These are phyloP conservation scores for Phytopythium boreale DNA, from an alignment of 352 stramenopile species.

Conservation along the genomic window DNA sequence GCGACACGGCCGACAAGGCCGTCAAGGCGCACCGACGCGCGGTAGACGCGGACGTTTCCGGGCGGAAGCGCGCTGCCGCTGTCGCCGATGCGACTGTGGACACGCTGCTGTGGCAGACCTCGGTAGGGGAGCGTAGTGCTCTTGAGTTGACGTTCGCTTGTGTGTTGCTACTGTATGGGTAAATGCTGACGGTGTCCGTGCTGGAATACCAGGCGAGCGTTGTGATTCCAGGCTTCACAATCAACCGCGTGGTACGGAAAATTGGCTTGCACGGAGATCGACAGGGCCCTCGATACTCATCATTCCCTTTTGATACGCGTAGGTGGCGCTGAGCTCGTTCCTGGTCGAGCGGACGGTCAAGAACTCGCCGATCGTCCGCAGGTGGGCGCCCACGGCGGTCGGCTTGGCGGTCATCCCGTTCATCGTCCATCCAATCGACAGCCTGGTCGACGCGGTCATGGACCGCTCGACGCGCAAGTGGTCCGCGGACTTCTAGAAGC, in stretches of 20 bases:
- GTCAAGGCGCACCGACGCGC: slow-evolving; percentile 33
- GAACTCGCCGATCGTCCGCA: slow-evolving; percentile 40
- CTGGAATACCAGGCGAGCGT: slow-evolving; percentile 51
- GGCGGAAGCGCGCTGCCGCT: slow-evolving; percentile 27
- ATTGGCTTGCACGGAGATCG: too few relatives aligned
- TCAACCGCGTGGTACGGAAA: slow-evolving; percentile 66
- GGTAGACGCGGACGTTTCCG: slow-evolving; percentile 16
- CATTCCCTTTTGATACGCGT: not conserved
- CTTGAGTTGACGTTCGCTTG: not conserved
- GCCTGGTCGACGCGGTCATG: slow-evolving; percentile 55
- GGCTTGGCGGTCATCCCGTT: slow-evolving; percentile 80
- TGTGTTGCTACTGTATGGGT: not conserved
- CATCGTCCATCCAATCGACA: slow-evolving; percentile 88
- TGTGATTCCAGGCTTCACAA: slow-evolving; percentile 78
- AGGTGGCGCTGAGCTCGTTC: slow-evolving; percentile 42
- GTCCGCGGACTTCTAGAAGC: slow-evolving; percentile 25
- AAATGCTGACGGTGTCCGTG: not conserved
- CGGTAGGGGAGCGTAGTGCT: slow-evolving; percentile 18
- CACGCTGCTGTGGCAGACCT: slow-evolving; percentile 82
- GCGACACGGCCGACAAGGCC: slow-evolving; percentile 82
- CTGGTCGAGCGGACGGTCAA: slow-evolving; percentile 33
- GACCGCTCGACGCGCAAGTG: slow-evolving; percentile 52
- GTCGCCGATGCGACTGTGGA: slow-evolving; percentile 47
- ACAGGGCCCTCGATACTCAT: too few relatives aligned
- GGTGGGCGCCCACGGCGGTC: slow-evolving; percentile 70